Base-by-base conservation (phyloP, 176 grass and related monocot genomes). In the Zoysia pacifica region DNA sequence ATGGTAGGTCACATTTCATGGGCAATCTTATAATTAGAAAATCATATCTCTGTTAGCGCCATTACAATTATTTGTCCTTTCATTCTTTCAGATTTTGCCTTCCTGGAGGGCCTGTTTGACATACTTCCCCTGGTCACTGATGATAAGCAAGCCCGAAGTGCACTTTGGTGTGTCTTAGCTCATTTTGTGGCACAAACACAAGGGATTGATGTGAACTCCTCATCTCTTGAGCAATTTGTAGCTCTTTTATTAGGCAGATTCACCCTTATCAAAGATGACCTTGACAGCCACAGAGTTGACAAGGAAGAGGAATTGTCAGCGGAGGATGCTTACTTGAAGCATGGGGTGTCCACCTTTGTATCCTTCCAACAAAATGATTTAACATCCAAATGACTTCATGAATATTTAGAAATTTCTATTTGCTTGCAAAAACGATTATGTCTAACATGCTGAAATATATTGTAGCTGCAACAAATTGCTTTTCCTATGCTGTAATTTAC, bases 151-250 rank as follows among this genome's bases (percentile, higher is more conserved):
- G 28, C 28, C 28, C 28, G 28, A 28, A 28, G 28, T 28, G 28
- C 94, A 75, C 74, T 94, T 37, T 97, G 94, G 94, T 88, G 86
- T 79, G 80, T 88, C 78, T 79, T 97, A 52, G 44, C 83, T 36
- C 88, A 70, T 72, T 75, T 93, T 18, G 82, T 98, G 35, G 11
- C 58, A 52, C 75, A 91, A 72, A 50, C 37, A 79, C 77, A 83
- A 65, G 84, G 48, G 19, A 62, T 83, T 47, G 62, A 73, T 72
- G 65, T 75, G 36, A 81, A 71, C 42, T 77, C 71, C 52, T 75
- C 82, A 59, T 74, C 75, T 37, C 44, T 89, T 5, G 44, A 88
- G 35, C 72, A 77, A 44, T 77, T 94, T 76, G 90, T 55, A 40
- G 83, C 68, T 55, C 52, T 98, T 54, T 53, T 98, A 9, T 89